phyloP scores from a whole-genome alignment of 2,329 filamentous ascomycete species.

The Lachnellula cervina region DNA sequence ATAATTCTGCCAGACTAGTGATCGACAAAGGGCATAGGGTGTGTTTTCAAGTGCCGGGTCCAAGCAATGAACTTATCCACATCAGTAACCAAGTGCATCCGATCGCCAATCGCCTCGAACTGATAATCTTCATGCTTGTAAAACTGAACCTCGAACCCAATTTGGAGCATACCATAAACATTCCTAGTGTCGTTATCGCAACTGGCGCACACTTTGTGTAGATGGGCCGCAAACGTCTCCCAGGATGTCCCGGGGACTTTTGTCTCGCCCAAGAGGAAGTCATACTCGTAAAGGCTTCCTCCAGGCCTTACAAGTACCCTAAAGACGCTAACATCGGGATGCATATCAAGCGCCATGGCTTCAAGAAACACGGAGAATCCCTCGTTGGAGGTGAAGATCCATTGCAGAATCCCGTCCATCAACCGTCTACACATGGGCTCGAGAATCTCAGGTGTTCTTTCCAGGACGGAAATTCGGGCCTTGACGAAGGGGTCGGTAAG shows the following conservation, averaged over 20 bases:
- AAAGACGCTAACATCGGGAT: background rate
- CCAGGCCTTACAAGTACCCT: background rate
- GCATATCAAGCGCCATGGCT: background rate
- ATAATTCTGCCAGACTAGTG: too few species aligned
- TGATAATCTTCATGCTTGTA: slow-evolving; percentile 3
- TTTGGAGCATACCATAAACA: slow-evolving; percentile 3
- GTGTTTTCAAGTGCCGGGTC: background rate
- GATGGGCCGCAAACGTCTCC: background rate
- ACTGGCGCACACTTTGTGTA: background rate
- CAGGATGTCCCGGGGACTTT: background rate
- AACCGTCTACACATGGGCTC: background rate
- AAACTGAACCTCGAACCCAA: slow-evolving; percentile 1
- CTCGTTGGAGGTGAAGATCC: background rate
- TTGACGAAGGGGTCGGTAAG: background rate
- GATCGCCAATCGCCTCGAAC: background rate
- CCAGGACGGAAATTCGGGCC: background rate
- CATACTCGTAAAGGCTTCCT: slow-evolving; percentile 1
- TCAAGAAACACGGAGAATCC: background rate
- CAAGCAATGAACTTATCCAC: background rate
- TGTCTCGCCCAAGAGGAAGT: background rate
- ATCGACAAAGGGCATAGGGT: background rate
- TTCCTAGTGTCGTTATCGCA: slow-evolving; percentile 1
- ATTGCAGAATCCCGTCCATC: background rate
- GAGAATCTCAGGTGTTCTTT: background rate
- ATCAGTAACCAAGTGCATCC: slow-evolving; percentile 1